Conservation (phyloP, 2,329 filamentous ascomycete species). For the Fusarium metavorans region DNA sequence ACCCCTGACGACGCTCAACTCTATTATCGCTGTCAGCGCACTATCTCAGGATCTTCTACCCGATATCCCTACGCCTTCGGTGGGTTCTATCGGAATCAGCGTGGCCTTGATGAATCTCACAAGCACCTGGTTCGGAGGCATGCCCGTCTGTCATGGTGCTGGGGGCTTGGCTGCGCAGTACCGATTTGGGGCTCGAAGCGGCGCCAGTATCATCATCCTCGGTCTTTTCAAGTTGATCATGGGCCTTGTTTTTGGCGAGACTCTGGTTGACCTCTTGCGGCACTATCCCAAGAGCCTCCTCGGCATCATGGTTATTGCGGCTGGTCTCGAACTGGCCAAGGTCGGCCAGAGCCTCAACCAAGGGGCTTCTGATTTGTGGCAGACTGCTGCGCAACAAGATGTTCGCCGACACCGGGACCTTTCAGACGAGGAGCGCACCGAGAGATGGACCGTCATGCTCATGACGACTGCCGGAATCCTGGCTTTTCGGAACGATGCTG, state of each 20-base stretch:
- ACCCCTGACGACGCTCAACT: constrained; percentile 92
- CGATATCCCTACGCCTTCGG: constrained; percentile 72
- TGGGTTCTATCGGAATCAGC: constrained; percentile 83
- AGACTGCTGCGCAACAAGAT: constrained; percentile 56
- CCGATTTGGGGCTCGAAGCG: constrained; percentile 90
- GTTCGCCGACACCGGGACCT: constrained; percentile 63
- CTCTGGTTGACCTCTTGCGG: constrained; percentile 76
- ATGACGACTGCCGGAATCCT: constrained; percentile 85
- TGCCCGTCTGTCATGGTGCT: constrained; percentile 95
- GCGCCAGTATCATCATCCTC: constrained; percentile 83
- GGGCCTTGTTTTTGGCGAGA: constrained; percentile 80
- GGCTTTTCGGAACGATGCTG: constrained; percentile 89
- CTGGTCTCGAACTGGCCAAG: constrained; percentile 87
- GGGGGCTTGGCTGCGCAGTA: constrained; percentile 92
- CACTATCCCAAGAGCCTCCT: constrained; percentile 82
- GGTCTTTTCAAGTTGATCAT: constrained; percentile 81
- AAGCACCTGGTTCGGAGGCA: constrained; percentile 91
- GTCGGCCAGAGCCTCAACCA: constrained; percentile 88
- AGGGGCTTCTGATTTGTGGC: constrained; percentile 71
- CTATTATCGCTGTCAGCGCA: constrained; percentile 87
- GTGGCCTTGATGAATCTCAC: constrained; percentile 86
- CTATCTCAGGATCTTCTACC: constrained; percentile 84
- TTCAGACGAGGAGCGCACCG: constrained; percentile 75
- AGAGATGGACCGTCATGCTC: constrained; percentile 91
- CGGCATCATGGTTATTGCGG: constrained; percentile 89